These are phyloP conservation scores for Coemansia furcata DNA, from an alignment of 192 early-diverging fungal genomes.

Conservation along the genomic window DNA sequence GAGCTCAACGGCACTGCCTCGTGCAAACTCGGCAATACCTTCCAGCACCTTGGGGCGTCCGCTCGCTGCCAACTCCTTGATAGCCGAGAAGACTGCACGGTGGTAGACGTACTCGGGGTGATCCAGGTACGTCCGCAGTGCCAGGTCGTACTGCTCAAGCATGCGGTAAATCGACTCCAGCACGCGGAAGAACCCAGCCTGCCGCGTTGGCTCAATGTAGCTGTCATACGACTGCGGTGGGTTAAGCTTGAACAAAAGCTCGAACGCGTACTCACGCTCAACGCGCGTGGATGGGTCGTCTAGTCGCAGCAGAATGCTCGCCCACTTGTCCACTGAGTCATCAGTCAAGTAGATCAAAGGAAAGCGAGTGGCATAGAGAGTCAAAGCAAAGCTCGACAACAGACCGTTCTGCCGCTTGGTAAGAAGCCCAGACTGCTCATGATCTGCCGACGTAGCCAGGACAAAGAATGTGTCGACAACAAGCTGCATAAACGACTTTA, in stretches of 20 bases:
- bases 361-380: conserved; percentile 43
- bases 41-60: conserved; percentile 8
- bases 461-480: conserved; percentile 39
- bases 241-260: conserved; percentile 41
- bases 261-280: conserved; percentile 47
- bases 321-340: conserved; percentile 26
- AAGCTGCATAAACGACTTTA: conserved; percentile 45
- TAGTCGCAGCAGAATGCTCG: conserved; percentile 22
- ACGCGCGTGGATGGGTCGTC: conserved; percentile 32
- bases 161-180: conserved; percentile 38
- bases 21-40: conserved; percentile 16
- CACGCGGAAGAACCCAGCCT: conserved; percentile 45
- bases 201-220: conserved; percentile 31
- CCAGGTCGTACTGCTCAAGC: conserved; percentile 29
- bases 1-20: conserved; percentile 11
- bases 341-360: conserved; percentile 44
- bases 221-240: conserved; percentile 32
- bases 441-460: conserved; percentile 7
- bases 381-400: conserved; percentile 39
- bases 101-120: conserved; percentile 37
- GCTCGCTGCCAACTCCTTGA: conserved; percentile 19
- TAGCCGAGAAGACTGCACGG: conserved; percentile 34
- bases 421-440: not conserved
- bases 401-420: conserved; percentile 31
- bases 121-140: conserved; percentile 42